Conservation (phyloP, 441 rosid genomes). For the Adansonia rubrostipa region DNA sequence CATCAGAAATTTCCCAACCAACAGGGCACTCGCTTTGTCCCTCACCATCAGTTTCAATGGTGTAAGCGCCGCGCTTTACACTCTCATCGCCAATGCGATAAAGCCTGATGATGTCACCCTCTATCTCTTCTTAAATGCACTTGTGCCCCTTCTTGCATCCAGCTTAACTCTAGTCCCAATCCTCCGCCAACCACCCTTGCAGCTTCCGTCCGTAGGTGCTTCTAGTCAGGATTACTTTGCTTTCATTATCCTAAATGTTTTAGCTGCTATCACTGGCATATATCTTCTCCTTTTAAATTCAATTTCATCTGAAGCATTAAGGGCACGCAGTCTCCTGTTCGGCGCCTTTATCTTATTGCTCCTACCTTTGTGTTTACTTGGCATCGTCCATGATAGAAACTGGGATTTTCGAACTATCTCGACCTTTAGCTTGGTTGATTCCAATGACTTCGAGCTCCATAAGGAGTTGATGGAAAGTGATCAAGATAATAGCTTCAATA, state of each 20-base stretch:
- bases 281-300: slow-evolving; percentile 71
- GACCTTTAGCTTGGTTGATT: neutral
- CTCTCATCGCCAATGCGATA: slow-evolving; percentile 63
- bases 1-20: slow-evolving; percentile 63
- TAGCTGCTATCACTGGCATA: slow-evolving; percentile 73
- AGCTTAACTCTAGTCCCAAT: slow-evolving; percentile 56
- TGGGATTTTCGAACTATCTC: slow-evolving; percentile 37
- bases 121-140: slow-evolving; percentile 69
- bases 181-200: slow-evolving; percentile 44
- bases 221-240: slow-evolving; percentile 41
- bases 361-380: slow-evolving; percentile 63
- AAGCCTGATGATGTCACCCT: slow-evolving; percentile 43
- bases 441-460: slow-evolving; percentile 49
- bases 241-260: slow-evolving; percentile 54
- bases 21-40: slow-evolving; percentile 69
- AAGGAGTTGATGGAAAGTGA: slow-evolving; percentile 45
- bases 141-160: slow-evolving; percentile 61
- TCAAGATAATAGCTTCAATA: slow-evolving; percentile 17
- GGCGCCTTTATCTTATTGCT: slow-evolving; percentile 63
- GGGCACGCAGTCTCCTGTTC: slow-evolving; percentile 57
- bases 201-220: slow-evolving; percentile 34
- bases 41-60: slow-evolving; percentile 80
- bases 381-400: slow-evolving; percentile 46
- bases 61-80: slow-evolving; percentile 72
- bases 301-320: slow-evolving; percentile 37